Percentiles rank a stretch among this genome's conserved stretches.
Evolutionary conservation across 2,329 filamentous ascomycete genomes (phyloP).

Genomic region (Penicillium sp.): DNA sequence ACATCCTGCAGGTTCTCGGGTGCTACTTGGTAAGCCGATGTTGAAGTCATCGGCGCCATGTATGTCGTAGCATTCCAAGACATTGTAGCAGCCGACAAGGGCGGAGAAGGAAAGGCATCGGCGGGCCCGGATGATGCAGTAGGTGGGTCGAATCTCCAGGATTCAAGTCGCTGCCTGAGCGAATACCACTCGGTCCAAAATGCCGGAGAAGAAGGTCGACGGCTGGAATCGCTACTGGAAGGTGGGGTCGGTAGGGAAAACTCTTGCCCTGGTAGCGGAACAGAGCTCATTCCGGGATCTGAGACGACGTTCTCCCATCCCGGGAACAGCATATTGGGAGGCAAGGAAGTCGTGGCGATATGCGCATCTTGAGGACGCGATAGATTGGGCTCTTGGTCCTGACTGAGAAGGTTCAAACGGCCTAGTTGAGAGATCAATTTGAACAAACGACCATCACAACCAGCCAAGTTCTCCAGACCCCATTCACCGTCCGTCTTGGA

Average conservation of each 20-base stretch:
- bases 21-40: constrained; percentile 39
- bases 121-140: constrained; percentile 15
- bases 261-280: constrained; percentile 18
- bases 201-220: constrained; percentile 27
- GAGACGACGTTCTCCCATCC: constrained; percentile 18
- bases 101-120: constrained; percentile 19
- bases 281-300: constrained; percentile 44
- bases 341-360: constrained; percentile 32
- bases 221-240: constrained; percentile 19
- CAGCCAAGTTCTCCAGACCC: constrained; percentile 79
- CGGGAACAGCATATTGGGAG: constrained; percentile 36
- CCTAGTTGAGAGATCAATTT: constrained; percentile 81
- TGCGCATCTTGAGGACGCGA: constrained; percentile 25
- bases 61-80: constrained; percentile 25
- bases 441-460: constrained; percentile 85
- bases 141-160: constrained; percentile 70
- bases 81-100: constrained; percentile 18
- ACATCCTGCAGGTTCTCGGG: constrained; percentile 71
- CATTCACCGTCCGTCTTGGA: constrained; percentile 67
- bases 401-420: constrained; percentile 79
- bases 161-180: constrained; percentile 71
- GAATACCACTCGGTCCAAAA: constrained; percentile 90
- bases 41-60: constrained; percentile 30
- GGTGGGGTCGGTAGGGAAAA: constrained; percentile 35
- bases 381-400: constrained; percentile 53